Percentiles rank a stretch among this genome's conserved stretches.
phyloP scores from a whole-genome alignment of 495 filamentous ascomycete species.

The Durotheca rogersii region DNA sequence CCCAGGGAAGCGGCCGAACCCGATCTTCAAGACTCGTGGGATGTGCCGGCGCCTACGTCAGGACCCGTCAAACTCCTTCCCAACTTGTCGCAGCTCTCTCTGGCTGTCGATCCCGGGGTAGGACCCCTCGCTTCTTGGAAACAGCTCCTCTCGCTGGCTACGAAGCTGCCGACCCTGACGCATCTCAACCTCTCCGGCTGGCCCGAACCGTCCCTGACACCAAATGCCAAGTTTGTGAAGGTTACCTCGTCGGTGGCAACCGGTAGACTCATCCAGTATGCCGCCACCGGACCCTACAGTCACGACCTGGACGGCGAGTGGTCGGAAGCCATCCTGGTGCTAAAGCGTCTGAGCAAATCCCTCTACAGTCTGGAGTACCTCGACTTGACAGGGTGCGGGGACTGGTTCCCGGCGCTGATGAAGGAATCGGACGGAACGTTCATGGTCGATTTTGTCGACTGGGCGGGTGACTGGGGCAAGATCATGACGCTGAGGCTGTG shows the following conservation, averaged over 20 bases:
- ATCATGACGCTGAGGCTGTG: conserved; percentile 39
- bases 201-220: conserved; percentile 70
- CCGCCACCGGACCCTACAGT: conserved; percentile 66
- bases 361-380: conserved; percentile 76
- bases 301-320: conserved; percentile 65
- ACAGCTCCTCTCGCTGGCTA: conserved; percentile 61
- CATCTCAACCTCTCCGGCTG: conserved; percentile 80
- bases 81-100: conserved; percentile 57
- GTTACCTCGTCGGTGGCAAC: conserved; percentile 43
- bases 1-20: conserved; percentile 11
- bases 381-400: conserved; percentile 74
- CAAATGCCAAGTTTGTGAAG: conserved; percentile 57
- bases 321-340: conserved; percentile 65
- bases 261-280: conserved; percentile 51
- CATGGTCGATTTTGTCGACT: conserved; percentile 40
- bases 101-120: conserved; percentile 45
- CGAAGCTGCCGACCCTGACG: conserved; percentile 64
- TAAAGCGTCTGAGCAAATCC: conserved; percentile 65
- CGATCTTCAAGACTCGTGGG: conserved; percentile 46
- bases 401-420: conserved; percentile 66
- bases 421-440: conserved; percentile 32
- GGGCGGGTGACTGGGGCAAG: conserved; percentile 50
- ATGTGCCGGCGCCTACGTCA: conserved; percentile 29
- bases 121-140: conserved; percentile 59
- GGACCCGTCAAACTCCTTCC: conserved; percentile 43